Conservation (phyloP, 108 stramenopile species). For the Aurantiochytrium sp. region DNA sequence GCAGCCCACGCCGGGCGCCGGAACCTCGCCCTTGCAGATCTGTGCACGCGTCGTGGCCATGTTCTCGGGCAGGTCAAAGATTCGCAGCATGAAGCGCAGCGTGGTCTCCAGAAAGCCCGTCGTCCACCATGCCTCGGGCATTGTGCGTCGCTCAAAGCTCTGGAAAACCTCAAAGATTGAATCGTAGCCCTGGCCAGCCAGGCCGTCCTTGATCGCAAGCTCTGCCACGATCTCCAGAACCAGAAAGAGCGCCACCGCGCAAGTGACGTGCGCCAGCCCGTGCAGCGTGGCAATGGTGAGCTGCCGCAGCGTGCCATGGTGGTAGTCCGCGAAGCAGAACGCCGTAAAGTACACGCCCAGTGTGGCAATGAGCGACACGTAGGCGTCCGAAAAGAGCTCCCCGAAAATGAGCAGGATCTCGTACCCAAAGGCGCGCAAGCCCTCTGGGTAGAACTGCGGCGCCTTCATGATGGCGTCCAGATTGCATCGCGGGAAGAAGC, state of each 20-base stretch:
- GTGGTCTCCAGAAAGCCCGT: background rate
- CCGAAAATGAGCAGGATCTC: background rate
- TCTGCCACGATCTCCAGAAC: constrained; percentile 2
- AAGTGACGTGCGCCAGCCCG: background rate
- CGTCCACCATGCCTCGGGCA: constrained; percentile 30
- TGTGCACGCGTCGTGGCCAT: background rate
- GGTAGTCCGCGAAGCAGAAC: background rate
- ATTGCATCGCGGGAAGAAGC: constrained; percentile 58
- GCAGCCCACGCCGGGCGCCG: background rate
- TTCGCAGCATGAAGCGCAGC: background rate
- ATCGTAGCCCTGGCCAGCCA: background rate
- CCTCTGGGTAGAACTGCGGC: background rate
- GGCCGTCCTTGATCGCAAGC: background rate
- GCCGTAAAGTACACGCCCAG: background rate
- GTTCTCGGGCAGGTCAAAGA: constrained; percentile 26
- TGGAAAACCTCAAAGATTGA: background rate
- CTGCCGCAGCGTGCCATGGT: background rate
- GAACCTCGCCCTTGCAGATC: constrained; percentile 13
- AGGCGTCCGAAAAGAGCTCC: background rate
- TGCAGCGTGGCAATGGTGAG: background rate
- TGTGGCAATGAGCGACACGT: background rate
- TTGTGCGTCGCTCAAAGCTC: constrained; percentile 8
- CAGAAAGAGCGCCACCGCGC: background rate
- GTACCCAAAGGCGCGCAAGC: background rate
- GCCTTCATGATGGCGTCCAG: background rate